Conservation (phyloP, 2,329 filamentous ascomycete species). For the Diplodia sapinea region DNA sequence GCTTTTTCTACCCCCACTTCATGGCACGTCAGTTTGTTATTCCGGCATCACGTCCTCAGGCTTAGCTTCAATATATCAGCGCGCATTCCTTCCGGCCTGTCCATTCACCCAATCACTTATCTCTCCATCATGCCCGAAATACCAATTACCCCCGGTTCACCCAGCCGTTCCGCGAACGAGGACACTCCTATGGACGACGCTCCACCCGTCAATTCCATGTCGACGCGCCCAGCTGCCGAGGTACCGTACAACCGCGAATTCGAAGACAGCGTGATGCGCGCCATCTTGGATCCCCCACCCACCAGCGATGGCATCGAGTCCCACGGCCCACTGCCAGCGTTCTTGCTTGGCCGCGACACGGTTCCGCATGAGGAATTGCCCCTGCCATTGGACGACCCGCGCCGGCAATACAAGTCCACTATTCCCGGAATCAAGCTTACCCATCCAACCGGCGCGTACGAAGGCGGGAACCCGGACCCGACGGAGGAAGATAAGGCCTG, state of each 20-base stretch:
- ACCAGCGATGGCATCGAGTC: slow-evolving; percentile 37
- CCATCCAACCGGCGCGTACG: slow-evolving; percentile 54
- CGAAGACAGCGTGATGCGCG: slow-evolving; percentile 52
- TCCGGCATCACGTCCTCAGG: not conserved
- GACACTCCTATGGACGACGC: slow-evolving; percentile 36
- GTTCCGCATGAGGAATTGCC: slow-evolving; percentile 48
- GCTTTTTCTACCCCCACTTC: not conserved
- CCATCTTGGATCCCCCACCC: slow-evolving; percentile 45
- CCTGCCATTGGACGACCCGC: slow-evolving; percentile 50
- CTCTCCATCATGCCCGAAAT: slow-evolving; percentile 33
- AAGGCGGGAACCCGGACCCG: slow-evolving; percentile 53
- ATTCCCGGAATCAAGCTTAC: slow-evolving; percentile 55
- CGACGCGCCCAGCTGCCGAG: slow-evolving; percentile 45
- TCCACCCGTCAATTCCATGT: slow-evolving; percentile 37
- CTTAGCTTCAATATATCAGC: not conserved
- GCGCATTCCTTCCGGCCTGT: not conserved
- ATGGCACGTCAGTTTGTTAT: not conserved
- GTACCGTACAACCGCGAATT: slow-evolving; percentile 53
- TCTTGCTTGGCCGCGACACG: slow-evolving; percentile 39
- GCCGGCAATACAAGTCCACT: slow-evolving; percentile 50
- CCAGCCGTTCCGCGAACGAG: slow-evolving; percentile 43
- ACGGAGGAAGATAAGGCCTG: slow-evolving; percentile 41
- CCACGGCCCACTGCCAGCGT: slow-evolving; percentile 38
- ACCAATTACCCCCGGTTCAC: slow-evolving; percentile 37
- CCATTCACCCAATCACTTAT: not conserved